A percentile compares a stretch with the other conserved stretches of the same genome.
phyloP scores from a whole-genome alignment of 805 yeast species.

The Hanseniaspora hatyaiensis region DNA sequence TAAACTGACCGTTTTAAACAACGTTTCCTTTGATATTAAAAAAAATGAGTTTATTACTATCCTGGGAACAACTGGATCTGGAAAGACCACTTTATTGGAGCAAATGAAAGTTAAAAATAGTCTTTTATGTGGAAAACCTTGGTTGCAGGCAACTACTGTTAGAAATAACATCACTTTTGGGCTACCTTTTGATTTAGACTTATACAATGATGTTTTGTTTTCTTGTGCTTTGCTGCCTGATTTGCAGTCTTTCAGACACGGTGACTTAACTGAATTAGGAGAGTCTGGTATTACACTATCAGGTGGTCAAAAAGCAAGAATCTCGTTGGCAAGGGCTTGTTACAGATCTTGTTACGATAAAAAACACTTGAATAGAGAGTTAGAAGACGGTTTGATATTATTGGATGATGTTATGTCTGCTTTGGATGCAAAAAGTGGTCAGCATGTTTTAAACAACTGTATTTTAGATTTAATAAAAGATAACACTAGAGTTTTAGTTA shows the following conservation, averaged over 20 bases:
- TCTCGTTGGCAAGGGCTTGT: slow-evolving; percentile 67
- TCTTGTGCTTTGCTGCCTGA: slow-evolving; percentile 62
- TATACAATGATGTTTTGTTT: slow-evolving; percentile 43
- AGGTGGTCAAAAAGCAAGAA: slow-evolving; percentile 85
- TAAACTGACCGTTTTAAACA: slow-evolving; percentile 33
- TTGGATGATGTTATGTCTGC: slow-evolving; percentile 76
- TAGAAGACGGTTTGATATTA: slow-evolving; percentile 23
- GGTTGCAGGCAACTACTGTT: slow-evolving; percentile 76
- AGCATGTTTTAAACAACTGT: slow-evolving; percentile 61
- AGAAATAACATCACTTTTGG: slow-evolving; percentile 68
- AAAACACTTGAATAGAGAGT: neutral
- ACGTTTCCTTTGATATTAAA: slow-evolving; percentile 43
- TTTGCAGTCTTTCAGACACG: slow-evolving; percentile 54
- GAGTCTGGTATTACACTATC: slow-evolving; percentile 76
- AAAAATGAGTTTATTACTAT: slow-evolving; percentile 63
- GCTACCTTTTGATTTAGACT: slow-evolving; percentile 36
- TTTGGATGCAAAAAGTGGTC: slow-evolving; percentile 80
- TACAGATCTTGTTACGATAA: slow-evolving; percentile 52
- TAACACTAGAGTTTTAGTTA: slow-evolving; percentile 65
- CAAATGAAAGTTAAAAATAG: slow-evolving; percentile 53
- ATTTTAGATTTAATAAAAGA: slow-evolving; percentile 43
- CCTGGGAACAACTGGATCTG: slow-evolving; percentile 57
- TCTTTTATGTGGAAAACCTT: slow-evolving; percentile 53
- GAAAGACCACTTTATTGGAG: slow-evolving; percentile 60
- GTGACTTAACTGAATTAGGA: slow-evolving; percentile 71